These are phyloP conservation scores for Olyra latifolia DNA, from an alignment of 176 grass and related monocot genomes.

Conservation along the genomic window DNA sequence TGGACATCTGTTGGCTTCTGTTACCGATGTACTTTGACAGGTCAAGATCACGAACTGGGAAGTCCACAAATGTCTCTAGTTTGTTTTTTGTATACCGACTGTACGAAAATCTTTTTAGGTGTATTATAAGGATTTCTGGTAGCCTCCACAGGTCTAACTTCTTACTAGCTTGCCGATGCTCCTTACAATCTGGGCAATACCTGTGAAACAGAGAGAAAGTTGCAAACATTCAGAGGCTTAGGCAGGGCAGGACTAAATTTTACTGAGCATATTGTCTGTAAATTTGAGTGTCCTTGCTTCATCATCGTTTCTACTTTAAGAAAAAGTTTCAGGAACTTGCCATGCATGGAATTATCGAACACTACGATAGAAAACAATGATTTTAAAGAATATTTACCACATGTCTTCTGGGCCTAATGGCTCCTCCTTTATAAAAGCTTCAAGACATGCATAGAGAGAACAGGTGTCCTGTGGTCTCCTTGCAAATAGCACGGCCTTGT, in stretches of 20 bases:
- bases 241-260: not conserved
- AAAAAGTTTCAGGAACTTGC: not conserved
- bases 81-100: constrained; percentile 88
- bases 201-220: constrained; percentile 36
- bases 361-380: not conserved
- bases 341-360: not conserved
- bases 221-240: not conserved
- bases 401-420: constrained; percentile 90
- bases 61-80: constrained; percentile 88
- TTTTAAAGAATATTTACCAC: constrained; percentile 57
- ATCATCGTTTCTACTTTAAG: not conserved
- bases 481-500: constrained; percentile 59
- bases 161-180: constrained; percentile 79
- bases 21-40: constrained; percentile 66
- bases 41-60: constrained; percentile 83
- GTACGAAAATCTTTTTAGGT: constrained; percentile 89
- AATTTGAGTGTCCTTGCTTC: not conserved
- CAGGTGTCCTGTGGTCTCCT: constrained; percentile 70
- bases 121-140: constrained; percentile 94
- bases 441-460: constrained; percentile 89
- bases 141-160: constrained; percentile 97
- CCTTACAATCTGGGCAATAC: constrained; percentile 91
- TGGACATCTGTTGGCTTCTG: constrained; percentile 37
- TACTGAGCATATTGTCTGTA: not conserved
- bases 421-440: constrained; percentile 88